Base-by-base conservation (phyloP, 2,329 filamentous ascomycete genomes). In the Alternaria panax region DNA sequence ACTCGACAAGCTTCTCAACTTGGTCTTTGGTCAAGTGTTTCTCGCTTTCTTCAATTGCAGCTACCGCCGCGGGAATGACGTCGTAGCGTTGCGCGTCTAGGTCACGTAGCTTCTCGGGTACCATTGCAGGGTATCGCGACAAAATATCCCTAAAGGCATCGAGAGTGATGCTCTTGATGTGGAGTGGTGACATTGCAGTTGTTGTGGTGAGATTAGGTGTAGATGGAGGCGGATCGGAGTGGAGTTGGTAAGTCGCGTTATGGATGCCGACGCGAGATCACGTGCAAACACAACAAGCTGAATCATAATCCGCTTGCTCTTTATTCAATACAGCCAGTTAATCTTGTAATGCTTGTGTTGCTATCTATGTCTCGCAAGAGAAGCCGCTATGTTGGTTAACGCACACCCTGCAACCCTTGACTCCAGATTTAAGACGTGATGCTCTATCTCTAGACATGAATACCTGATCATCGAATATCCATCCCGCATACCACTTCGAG, bases 1-100 rank as follows among this genome's bases (percentile, higher is more conserved):
- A 80, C 45, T 78, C 75, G 1, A 80, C 76, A 0, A 80, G 65
- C 16, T 65, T 66, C 43, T 68, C 72, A 1, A 79, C 64, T 55
- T 79, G 75, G 1, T 57, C 51, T 52, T 75, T 76, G 4, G 58
- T 58, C 1, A 79, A 53, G 18, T 58, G 60, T 30, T 57, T 58
- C 7, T 57, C 34, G 34, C 34, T 34, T 16, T 61, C 46, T 45
- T 51, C 51, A 14, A 64, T 63, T 16, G 65, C 27, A 8, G 64
- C 64, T 25, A 76, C 45, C 7, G 59, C 53, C 4, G 62, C 38
- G 0, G 76, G 75, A 5, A 78, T 66, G 6, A 62, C 68, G 11
- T 67, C 62, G 55, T 77, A 78, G 51, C 77, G 75, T 7, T 67
- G 53, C 12, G 54, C 51, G 58, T 79, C 76, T n/a, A 78, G 66